Percentiles rank a stretch among this genome's conserved stretches.
These are phyloP conservation scores for Arabidopsis arenosa DNA, from an alignment of 345 rosid genomes.

Conservation along the genomic window DNA sequence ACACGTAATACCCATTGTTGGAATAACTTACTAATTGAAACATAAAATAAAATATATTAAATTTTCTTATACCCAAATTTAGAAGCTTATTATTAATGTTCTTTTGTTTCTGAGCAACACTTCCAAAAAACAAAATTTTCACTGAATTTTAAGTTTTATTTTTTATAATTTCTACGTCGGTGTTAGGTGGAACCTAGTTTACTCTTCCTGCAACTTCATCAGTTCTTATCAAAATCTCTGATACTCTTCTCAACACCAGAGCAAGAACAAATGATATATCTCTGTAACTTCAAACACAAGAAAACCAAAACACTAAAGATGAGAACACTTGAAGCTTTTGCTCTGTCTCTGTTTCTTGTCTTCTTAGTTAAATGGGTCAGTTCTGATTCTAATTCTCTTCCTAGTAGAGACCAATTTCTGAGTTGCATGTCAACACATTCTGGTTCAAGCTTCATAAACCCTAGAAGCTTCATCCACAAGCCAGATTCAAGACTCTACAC, in stretches of 20 bases:
- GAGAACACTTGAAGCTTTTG: conserved; percentile 37
- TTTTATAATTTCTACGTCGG: conserved; percentile 22
- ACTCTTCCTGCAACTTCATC: conserved; percentile 16
- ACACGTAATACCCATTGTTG: conserved; percentile 22
- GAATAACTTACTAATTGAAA: conserved; percentile 8
- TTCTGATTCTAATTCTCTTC: conserved; percentile 33
- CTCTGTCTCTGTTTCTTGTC: conserved; percentile 36
- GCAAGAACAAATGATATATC: conserved; percentile 33
- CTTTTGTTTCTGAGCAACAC: conserved; percentile 35
- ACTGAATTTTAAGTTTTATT: background rate
- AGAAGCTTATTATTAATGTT: conserved; percentile 7
- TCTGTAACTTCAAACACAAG: conserved; percentile 40
- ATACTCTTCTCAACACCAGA: conserved; percentile 18
- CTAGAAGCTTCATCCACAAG: conserved; percentile 32
- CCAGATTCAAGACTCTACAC: conserved; percentile 35
- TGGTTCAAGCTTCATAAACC: conserved; percentile 12
- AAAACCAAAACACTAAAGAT: conserved; percentile 32
- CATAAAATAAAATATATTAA: background rate
- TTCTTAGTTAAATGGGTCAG: conserved; percentile 42
- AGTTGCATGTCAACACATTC: conserved; percentile 40
- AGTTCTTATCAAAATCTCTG: conserved; percentile 30
- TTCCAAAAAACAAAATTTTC: conserved; percentile 22
- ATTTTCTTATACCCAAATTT: background rate
- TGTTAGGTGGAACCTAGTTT: conserved; percentile 34
- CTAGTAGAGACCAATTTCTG: conserved; percentile 36